These are phyloP conservation scores for Boeremia exigua DNA, from an alignment of 2,329 filamentous ascomycete genomes.

Conservation along the genomic window DNA sequence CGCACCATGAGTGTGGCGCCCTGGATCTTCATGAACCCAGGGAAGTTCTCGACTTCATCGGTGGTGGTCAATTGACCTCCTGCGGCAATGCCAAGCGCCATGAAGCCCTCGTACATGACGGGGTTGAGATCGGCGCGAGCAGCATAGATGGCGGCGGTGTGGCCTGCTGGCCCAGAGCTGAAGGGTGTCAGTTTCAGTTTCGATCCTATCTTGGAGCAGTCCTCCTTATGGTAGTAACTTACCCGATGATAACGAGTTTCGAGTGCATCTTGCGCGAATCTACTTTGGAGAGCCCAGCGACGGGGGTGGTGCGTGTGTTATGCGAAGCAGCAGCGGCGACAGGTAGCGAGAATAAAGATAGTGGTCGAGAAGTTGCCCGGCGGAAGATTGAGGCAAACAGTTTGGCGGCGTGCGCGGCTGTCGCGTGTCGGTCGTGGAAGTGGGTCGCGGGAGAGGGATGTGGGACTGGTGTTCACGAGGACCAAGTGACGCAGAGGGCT, in stretches of 20 bases:
- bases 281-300: conserved; percentile 46
- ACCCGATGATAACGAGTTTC: conserved; percentile 76
- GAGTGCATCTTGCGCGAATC: conserved; percentile 77
- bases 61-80: conserved; percentile 98
- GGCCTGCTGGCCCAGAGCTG: conserved; percentile 94
- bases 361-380: conserved; percentile 69
- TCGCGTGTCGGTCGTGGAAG: conserved; percentile 32
- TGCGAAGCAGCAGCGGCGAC: conserved; percentile 74
- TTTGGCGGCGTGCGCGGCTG: conserved; percentile 67
- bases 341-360: conserved; percentile 75
- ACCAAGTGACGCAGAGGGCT: conserved; percentile 9
- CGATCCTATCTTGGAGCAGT: conserved; percentile 37
- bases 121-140: conserved; percentile 93
- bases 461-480: conserved; percentile 17
- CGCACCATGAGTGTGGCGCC: conserved; percentile 83
- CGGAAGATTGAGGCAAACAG: conserved; percentile 87
- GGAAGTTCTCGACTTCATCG: conserved; percentile 98
- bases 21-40: conserved; percentile 90
- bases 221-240: conserved; percentile 54
- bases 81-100: conserved; percentile 94
- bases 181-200: conserved; percentile 35
- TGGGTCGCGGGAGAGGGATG: conserved; percentile 23
- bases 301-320: conserved; percentile 62
- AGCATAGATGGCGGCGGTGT: conserved; percentile 96
- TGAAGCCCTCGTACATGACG: conserved; percentile 96